Base-by-base conservation (phyloP, 2,329 filamentous ascomycete genomes). In the Balansia obtecta region DNA sequence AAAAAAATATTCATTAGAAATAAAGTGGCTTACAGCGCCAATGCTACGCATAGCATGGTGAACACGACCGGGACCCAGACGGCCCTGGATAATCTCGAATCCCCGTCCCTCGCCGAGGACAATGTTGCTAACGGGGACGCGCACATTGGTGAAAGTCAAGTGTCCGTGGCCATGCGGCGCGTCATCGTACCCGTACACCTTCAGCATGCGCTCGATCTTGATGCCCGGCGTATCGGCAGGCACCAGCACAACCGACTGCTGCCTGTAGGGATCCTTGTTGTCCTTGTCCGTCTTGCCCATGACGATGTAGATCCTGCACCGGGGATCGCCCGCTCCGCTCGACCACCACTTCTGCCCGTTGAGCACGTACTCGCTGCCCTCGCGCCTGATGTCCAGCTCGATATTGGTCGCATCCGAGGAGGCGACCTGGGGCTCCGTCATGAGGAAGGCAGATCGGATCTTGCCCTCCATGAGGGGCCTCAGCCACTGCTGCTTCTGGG, bases 281-380 rank as follows among this genome's bases (percentile, higher is more conserved):
- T 73, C 72, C 46, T 86, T 75, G 63, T 94, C 86, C 12, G 80
- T 85, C 76, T 97, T 95, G 70, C 88, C 93, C 86, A 98, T 95
- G 60, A 95, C 89, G 54, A 98, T 83, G 72, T 96, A 97, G 65
- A 98, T 75, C 68, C 86, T 78, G 76, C 93, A 98, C 60, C 91
- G 80, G 52, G 85, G 86, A 70, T 98, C 93, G 52, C 93, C 93
- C 16, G 90, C 89, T 57, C 93, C 93, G 56, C 88, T 95, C 30
- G 88, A 95, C 93, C 93, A 98, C 93, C 93, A 98, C 88, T 98
- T 98, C 80, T 91, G 60, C 51, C 93, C 93, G 63, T 97, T 96
- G 49, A 98, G 76, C 16, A 97, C 82, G 64, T 93, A 96, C 60
- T 93, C 81, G 62, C 93, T 81, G 11, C 90, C 91, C 57, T 96